phyloP scores from a whole-genome alignment of 2,329 filamentous ascomycete genomes.

The Domatiomyces catenatus region DNA sequence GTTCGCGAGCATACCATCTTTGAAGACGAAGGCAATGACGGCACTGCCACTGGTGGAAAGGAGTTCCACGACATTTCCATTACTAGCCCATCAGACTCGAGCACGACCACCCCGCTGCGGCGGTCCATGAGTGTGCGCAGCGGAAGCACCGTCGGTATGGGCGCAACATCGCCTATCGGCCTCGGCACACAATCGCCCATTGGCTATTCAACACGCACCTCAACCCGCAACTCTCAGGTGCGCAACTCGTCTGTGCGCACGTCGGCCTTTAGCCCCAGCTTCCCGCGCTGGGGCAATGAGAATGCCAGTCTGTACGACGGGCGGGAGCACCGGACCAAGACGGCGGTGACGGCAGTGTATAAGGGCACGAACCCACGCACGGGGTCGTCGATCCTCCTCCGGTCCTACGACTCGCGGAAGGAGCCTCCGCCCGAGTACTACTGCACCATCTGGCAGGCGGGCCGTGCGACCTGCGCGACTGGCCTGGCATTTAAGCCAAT shows the following conservation, averaged over 20 bases:
- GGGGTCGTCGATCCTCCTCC: constrained; percentile 55
- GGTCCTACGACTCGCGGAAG: constrained; percentile 88
- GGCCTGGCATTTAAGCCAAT: constrained; percentile 93
- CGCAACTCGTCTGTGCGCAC: neutral
- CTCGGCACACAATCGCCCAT: constrained; percentile 51
- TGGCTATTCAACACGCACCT: constrained; percentile 2
- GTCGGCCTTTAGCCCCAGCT: constrained; percentile 6
- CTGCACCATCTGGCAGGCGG: constrained; percentile 94
- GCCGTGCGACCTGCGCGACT: constrained; percentile 81
- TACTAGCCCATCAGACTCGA: constrained; percentile 21
- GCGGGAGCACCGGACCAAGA: constrained; percentile 74
- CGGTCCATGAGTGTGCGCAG: constrained; percentile 21
- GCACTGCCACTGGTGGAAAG: constrained; percentile 27
- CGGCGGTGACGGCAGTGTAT: constrained; percentile 84
- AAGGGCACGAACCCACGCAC: constrained; percentile 56
- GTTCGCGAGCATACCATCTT: constrained; percentile 72
- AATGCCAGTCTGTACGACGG: constrained; percentile 79
- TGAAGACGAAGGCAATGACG: constrained; percentile 71
- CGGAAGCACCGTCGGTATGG: constrained; percentile 61
- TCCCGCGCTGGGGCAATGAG: constrained; percentile 55
- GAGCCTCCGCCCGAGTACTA: constrained; percentile 83
- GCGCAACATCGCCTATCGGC: constrained; percentile 47
- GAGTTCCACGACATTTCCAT: constrained; percentile 32
- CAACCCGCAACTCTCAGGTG: too few relatives aligned
- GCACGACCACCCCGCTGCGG: constrained; percentile 6